phyloP scores from a whole-genome alignment of 768 basidiomycete genomes.

The Candolleomyces aberdarensis region DNA sequence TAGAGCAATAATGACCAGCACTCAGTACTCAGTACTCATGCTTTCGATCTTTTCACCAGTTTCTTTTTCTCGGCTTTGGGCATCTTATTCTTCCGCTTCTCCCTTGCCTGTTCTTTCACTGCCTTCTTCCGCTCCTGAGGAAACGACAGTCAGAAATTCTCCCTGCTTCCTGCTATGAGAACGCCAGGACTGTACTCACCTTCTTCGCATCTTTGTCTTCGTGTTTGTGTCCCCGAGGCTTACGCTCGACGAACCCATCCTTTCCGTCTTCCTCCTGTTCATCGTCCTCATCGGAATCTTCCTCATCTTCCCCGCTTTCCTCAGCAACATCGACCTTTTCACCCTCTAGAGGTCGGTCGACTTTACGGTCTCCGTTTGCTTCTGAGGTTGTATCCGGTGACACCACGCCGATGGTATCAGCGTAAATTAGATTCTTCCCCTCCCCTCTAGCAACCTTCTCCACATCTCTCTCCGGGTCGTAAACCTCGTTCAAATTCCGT shows the following conservation, averaged over 20 bases:
- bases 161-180: not conserved
- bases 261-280: slow-evolving; percentile 35
- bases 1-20: too few relatives aligned
- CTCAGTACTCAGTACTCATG: slow-evolving; percentile 1
- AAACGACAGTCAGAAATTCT: slow-evolving; percentile 8
- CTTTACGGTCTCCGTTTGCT: slow-evolving; percentile 8
- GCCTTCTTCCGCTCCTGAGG: slow-evolving; percentile 87
- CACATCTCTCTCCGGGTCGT: slow-evolving; percentile 92
- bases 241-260: slow-evolving; percentile 47
- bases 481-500: slow-evolving; percentile 86
- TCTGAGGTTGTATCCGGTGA: slow-evolving; percentile 23
- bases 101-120: slow-evolving; percentile 80
- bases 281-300: slow-evolving; percentile 16
- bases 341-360: not conserved
- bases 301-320: slow-evolving; percentile 19
- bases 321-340: slow-evolving; percentile 9
- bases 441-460: slow-evolving; percentile 70
- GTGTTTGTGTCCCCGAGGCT: slow-evolving; percentile 82
- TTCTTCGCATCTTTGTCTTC: slow-evolving; percentile 92
- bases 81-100: slow-evolving; percentile 90
- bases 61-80: slow-evolving; percentile 94
- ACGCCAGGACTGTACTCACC: slow-evolving; percentile 38
- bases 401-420: slow-evolving; percentile 80
- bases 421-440: slow-evolving; percentile 77
- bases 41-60: slow-evolving; percentile 59